Conservation (phyloP, 495 filamentous ascomycete genomes). For the Aspergillus haitiensis region DNA sequence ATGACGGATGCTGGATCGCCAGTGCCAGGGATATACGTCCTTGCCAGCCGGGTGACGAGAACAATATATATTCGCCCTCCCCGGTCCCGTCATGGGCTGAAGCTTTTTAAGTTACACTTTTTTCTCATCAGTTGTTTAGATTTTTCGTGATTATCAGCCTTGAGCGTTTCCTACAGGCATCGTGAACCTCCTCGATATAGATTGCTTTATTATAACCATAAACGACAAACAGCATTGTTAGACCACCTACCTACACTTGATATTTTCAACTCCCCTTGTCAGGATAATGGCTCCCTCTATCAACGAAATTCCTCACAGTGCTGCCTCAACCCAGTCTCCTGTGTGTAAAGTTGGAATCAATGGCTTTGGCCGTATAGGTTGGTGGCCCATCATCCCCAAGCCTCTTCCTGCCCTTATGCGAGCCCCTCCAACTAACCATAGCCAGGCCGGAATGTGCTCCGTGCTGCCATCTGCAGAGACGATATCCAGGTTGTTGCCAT, state of each 20-base stretch:
- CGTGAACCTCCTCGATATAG: too few species aligned
- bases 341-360: constrained; percentile 36
- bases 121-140: too few species aligned
- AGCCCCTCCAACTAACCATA: neutral
- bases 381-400: constrained; percentile 1
- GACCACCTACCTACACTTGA: too few species aligned
- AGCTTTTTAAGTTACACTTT: too few species aligned
- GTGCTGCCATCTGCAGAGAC: constrained; percentile 33
- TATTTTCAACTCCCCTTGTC: neutral
- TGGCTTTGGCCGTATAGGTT: constrained; percentile 38
- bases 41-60: too few species aligned
- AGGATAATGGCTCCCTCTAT: constrained; percentile 32
- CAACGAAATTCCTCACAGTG: constrained; percentile 25
- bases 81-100: too few species aligned
- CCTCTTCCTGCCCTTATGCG: neutral
- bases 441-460: constrained; percentile 39
- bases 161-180: too few species aligned
- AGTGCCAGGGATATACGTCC: neutral
- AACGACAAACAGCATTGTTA: too few species aligned
- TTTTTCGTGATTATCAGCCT: too few species aligned
- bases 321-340: constrained; percentile 10
- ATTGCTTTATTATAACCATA: too few species aligned
- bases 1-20: neutral
- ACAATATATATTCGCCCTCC: too few species aligned
- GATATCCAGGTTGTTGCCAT: constrained; percentile 38